These are phyloP conservation scores for Chaetomium olivaceum DNA, from an alignment of 2,329 filamentous ascomycete genomes.

Conservation along the genomic window DNA sequence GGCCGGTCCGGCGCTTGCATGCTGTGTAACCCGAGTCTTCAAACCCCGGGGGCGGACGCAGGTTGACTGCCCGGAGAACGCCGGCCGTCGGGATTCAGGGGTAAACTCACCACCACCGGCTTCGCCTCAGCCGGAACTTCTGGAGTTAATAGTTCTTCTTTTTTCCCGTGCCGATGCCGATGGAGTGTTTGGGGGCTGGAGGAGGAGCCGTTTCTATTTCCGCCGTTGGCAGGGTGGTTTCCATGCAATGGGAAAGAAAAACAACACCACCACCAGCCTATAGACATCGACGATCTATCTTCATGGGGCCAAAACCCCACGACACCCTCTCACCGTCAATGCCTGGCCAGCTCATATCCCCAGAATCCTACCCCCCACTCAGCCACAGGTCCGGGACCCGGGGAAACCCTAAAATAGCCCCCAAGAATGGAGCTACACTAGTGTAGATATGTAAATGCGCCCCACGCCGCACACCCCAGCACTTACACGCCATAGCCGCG, in stretches of 20 bases:
- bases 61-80: background rate
- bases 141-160: background rate
- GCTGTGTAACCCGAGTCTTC: slow-evolving; percentile 7
- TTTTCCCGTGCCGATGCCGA: background rate
- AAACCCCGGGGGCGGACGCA: background rate
- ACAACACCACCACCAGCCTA: background rate
- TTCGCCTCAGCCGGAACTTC: background rate
- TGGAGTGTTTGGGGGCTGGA: background rate
- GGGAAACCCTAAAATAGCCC: background rate
- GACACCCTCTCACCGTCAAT: background rate
- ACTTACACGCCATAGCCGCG: slow-evolving; percentile 1
- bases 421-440: background rate
- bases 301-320: background rate
- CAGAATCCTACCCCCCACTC: background rate
- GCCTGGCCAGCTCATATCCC: background rate
- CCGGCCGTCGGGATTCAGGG: background rate
- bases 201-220: background rate
- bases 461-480: slow-evolving; percentile 4
- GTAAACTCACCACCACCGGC: background rate
- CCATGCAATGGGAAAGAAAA: background rate
- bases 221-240: background rate
- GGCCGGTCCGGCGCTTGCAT: slow-evolving; percentile 6
- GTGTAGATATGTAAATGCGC: background rate
- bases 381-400: background rate
- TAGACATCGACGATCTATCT: background rate